Base-by-base conservation (phyloP, 2,329 filamentous ascomycete genomes). In the Bipolaris cookei region DNA sequence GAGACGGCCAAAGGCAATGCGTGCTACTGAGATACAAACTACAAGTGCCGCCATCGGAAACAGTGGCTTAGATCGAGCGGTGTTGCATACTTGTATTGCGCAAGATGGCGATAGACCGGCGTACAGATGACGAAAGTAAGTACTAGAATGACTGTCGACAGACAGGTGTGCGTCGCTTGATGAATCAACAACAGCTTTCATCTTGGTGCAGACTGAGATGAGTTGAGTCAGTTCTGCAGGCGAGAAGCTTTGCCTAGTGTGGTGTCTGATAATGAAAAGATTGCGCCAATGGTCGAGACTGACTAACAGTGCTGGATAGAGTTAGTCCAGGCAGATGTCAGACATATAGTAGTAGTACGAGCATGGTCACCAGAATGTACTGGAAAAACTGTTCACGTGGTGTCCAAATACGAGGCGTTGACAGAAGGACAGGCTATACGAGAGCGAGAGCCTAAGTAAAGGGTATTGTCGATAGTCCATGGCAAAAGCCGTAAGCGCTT, bases 381-480 rank as follows among this genome's bases (percentile, higher is more conserved):
- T 69, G 46, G 32, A 57, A 60, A 3, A 65, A 5, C 68, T 71
- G 37, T 2, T 16, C 28, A 10, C 21, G 16, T 13, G 16, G 35
- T 6, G 20, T 56, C 16, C 62, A 51, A 41, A 45, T 23, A 30
- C 1, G 13, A n/a, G n/a, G 18, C 5, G 18, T 20, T 37, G 30
- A 7, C 3, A 14, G 39, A 21, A 43, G 8, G n/a, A 44, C 28
- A 8, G 7, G 23, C 21, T 47, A 41, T 51, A 69, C 70, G 45
- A 70, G 45, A 25, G 70, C 61, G 28, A 63, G 50, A 11, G 64
- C 23, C 13, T 72, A 50, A 11, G 71, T 72, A 50, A 11, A 71
- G 56, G 20, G 56, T 63, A 44, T 72, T 69, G 44, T 73, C 66
- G 7, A 56, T 51, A 5, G 63, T 58, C 58, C 62, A 66, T 34